A percentile compares a stretch with the other conserved stretches of the same genome.
These are phyloP conservation scores for Pichia sp. DNA, from an alignment of 1,139 yeast species.

Conservation along the genomic window DNA sequence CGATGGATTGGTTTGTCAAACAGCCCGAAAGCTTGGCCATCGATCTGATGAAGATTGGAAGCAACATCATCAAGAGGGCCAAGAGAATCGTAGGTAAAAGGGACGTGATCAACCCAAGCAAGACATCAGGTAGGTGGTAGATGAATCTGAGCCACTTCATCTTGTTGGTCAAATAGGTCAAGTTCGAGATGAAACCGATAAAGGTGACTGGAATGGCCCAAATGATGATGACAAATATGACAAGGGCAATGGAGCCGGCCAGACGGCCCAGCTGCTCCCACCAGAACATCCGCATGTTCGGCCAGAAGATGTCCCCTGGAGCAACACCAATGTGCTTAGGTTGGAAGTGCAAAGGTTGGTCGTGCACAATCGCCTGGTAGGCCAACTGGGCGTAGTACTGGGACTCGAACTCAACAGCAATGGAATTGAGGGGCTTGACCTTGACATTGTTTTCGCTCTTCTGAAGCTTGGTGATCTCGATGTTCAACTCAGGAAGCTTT, in stretches of 20 bases:
- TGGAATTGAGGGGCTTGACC: conserved; percentile 49
- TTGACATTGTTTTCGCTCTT: conserved; percentile 35
- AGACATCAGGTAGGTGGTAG: conserved; percentile 47
- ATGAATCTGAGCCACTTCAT: conserved; percentile 54
- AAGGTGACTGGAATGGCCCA: conserved; percentile 73
- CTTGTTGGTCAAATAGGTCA: conserved; percentile 52
- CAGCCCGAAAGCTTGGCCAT: conserved; percentile 74
- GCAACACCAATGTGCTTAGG: conserved; percentile 54
- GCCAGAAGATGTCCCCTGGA: conserved; percentile 64
- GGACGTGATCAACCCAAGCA: conserved; percentile 51
- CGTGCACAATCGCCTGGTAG: conserved; percentile 54
- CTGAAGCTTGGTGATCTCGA: conserved; percentile 52
- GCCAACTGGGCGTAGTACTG: conserved; percentile 72
- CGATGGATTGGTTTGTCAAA: conserved; percentile 66
- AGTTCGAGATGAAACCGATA: conserved; percentile 61
- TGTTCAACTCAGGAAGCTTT: conserved; percentile 50
- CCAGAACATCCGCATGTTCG: conserved; percentile 73
- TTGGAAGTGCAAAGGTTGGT: conserved; percentile 46
- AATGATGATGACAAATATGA: conserved; percentile 52
- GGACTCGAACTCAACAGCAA: conserved; percentile 65
- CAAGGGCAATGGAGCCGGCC: conserved; percentile 54
- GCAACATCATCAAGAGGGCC: conserved; percentile 56
- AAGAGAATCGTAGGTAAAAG: conserved; percentile 59
- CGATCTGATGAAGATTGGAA: conserved; percentile 72
- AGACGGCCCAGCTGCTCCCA: conserved; percentile 70